Evolutionary conservation across 441 rosid genomes (phyloP).

Genomic region (Erysimum pusillum): DNA sequence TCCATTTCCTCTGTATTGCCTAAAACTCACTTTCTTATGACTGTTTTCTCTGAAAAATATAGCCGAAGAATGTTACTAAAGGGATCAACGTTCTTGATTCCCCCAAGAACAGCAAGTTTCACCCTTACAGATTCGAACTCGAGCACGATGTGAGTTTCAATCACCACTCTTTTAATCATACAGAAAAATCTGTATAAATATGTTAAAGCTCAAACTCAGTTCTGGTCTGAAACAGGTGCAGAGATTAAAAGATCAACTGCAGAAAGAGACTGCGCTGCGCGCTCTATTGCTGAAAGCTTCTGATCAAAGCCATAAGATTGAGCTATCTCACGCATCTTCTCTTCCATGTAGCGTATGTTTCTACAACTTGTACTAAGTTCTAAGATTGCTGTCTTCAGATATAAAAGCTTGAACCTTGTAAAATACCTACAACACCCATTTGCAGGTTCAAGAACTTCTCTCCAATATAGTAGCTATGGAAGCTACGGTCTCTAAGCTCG

Average conservation of each 20-base stretch:
- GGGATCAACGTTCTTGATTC: conserved; percentile 51
- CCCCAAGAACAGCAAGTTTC: conserved; percentile 48
- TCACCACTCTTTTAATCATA: conserved; percentile 23
- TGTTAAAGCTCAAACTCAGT: conserved; percentile 17
- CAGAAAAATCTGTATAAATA: not conserved
- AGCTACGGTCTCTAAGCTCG: conserved; percentile 62
- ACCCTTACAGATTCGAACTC: conserved; percentile 70
- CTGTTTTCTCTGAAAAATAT: conserved; percentile 43
- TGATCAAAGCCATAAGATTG: conserved; percentile 57
- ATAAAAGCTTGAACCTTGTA: conserved; percentile 5
- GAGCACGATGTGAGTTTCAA: conserved; percentile 79
- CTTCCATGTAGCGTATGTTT: conserved; percentile 66
- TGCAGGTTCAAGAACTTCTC: conserved; percentile 67
- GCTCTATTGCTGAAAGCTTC: conserved; percentile 64
- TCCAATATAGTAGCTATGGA: conserved; percentile 60
- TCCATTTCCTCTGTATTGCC: not conserved
- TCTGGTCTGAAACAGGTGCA: conserved; percentile 62
- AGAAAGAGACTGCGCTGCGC: conserved; percentile 71
- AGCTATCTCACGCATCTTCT: conserved; percentile 58
- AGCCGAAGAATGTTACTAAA: conserved; percentile 53
- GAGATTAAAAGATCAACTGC: conserved; percentile 66
- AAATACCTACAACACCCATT: not conserved
- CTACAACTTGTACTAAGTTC: conserved; percentile 4
- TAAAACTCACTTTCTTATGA: conserved; percentile 27
- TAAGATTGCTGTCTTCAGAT: not conserved